Base-by-base conservation (phyloP, 2,329 filamentous ascomycete species). In the Dryadomyces quercus-mongolicae region DNA sequence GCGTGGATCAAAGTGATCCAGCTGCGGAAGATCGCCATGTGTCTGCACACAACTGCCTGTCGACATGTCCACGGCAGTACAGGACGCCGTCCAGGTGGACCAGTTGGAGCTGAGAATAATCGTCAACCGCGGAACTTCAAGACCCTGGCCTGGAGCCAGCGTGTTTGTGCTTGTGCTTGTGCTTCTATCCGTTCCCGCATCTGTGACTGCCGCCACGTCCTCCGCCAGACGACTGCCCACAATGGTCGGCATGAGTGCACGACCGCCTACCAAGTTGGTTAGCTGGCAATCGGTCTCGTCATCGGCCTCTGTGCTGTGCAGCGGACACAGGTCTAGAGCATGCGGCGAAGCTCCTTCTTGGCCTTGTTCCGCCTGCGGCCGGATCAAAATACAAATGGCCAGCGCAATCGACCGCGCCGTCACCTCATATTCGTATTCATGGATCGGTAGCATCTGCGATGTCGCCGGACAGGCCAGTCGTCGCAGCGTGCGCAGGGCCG, bases 31-130 rank as follows among this genome's bases (percentile, higher is more conserved):
- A 31, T 18, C 38, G 22, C 13, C 12, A 31, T 2, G 5, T 21
- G 9, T 38, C 18, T 15, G 13, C 8, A 7, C 16, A 22, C 54
- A 53, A 8, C 12, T 1, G 7, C 5, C 47, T 1, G 51, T 36
- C 16, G 43, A 20, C 22, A 15, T 16, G n/a, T 15, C 22, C n/a
- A 51, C 16, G 42, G 13, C 12, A 2, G 7, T 4, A 38, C 45
- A 51, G 20, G 55, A 55, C 13, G 44, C 22, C 45, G 40, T 53
- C 54, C 54, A 55, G 21, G 22, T 9, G 21, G 54, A 55, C 54
- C 54, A 55, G 40, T 8, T 4, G 10, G 21, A 7, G 45, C 25
- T 16, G 15, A 55, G 46, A 5, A 55, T 25, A 10, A 49, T 36
- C 13, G 45, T 48, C n/a, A 49, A 20, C 15, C 46, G 46, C 7